phyloP scores from a whole-genome alignment of 768 basidiomycete genomes.

The Ephemerocybe angulata region DNA sequence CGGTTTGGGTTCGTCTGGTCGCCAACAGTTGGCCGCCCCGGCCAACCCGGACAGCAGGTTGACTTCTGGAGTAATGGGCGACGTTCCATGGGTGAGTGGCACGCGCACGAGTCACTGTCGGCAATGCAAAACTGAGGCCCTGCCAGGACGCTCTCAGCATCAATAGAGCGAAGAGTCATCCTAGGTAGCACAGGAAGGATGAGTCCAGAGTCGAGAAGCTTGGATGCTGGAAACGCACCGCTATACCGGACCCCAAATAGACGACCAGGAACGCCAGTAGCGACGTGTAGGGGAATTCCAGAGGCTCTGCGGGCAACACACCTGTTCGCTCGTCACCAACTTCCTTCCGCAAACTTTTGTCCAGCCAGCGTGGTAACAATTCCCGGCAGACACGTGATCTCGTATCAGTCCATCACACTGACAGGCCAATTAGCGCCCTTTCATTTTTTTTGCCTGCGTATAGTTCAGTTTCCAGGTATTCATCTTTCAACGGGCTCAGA shows the following conservation, averaged over 20 bases:
- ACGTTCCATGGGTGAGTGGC: conserved; percentile 8
- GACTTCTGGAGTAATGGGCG: neutral
- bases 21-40: neutral
- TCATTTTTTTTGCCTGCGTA: no score
- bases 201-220: neutral
- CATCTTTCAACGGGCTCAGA: neutral
- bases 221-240: neutral
- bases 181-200: conserved; percentile 30
- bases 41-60: neutral
- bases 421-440: neutral
- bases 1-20: neutral
- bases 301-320: neutral
- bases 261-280: conserved; percentile 6
- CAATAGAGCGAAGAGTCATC: conserved; percentile 72
- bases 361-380: neutral
- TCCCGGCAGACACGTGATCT: neutral
- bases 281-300: neutral
- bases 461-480: neutral
- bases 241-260: conserved; percentile 3
- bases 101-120: conserved; percentile 21
- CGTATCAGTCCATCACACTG: neutral
- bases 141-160: conserved; percentile 83
- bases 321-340: neutral
- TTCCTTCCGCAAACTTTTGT: neutral
- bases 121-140: conserved; percentile 52